Evolutionary conservation across 2,329 filamentous ascomycete species (phyloP).

Genomic region (Stachybotrys echinatus): DNA sequence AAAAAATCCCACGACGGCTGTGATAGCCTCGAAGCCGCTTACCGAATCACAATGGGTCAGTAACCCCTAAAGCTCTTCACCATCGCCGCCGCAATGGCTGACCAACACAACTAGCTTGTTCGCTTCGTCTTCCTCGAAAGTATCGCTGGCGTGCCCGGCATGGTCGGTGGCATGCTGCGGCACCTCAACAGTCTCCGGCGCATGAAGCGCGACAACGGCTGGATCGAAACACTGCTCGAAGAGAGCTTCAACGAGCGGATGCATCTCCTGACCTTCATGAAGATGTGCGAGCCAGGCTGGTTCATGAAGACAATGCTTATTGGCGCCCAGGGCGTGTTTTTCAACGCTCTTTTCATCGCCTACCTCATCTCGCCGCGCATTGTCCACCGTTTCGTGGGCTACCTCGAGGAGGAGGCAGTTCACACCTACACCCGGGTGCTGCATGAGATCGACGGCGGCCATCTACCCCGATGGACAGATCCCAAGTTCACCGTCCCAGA

Average conservation of each 20-base stretch:
- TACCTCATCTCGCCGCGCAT: slow-evolving; percentile 85
- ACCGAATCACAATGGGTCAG: slow-evolving; percentile 78
- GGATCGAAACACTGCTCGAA: slow-evolving; percentile 88
- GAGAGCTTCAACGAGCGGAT: slow-evolving; percentile 92
- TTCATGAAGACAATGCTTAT: slow-evolving; percentile 94
- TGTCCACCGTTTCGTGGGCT: slow-evolving; percentile 93
- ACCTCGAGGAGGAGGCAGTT: slow-evolving; percentile 95
- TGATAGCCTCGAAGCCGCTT: slow-evolving; percentile 53
- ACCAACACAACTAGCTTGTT: slow-evolving; percentile 46
- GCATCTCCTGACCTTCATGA: slow-evolving; percentile 89
- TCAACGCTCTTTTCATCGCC: slow-evolving; percentile 85
- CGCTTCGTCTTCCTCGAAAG: slow-evolving; percentile 92
- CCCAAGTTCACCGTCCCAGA: slow-evolving; percentile 71
- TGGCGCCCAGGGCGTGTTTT: slow-evolving; percentile 91
- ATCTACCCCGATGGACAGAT: slow-evolving; percentile 73
- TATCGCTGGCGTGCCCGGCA: slow-evolving; percentile 91
- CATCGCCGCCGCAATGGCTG: background rate
- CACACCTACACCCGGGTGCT: slow-evolving; percentile 91
- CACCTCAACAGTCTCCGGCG: slow-evolving; percentile 79
- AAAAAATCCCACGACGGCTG: slow-evolving; percentile 48
- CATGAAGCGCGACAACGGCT: slow-evolving; percentile 91
- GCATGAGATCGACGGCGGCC: slow-evolving; percentile 78
- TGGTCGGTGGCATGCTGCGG: slow-evolving; percentile 92
- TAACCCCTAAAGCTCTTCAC: background rate
- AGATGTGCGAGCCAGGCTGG: slow-evolving; percentile 68